A percentile compares a stretch with the other conserved stretches of the same genome.
Evolutionary conservation across 2,329 filamentous ascomycete genomes (phyloP).

Genomic region (Leptographium galeiforme): DNA sequence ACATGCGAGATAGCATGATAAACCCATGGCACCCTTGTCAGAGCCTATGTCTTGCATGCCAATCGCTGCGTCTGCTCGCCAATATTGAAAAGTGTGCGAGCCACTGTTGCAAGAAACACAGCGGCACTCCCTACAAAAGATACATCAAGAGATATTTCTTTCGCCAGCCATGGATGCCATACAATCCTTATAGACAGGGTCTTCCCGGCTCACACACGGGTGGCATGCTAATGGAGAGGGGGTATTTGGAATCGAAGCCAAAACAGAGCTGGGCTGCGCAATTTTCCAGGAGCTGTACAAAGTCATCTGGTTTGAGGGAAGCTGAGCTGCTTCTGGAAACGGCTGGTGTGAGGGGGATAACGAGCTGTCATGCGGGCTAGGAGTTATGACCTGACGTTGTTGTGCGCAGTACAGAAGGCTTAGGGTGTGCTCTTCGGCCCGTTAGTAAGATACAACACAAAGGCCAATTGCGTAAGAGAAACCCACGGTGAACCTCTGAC

Average conservation of each 20-base stretch:
- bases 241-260: background rate
- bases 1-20: too few relatives aligned
- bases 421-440: slow-evolving; percentile 38
- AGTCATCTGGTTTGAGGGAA: slow-evolving; percentile 29
- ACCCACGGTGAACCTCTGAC: slow-evolving; percentile 39
- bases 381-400: slow-evolving; percentile 4
- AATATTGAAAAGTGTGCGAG: slow-evolving; percentile 44
- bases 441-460: background rate
- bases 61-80: slow-evolving; percentile 40
- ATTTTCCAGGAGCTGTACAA: slow-evolving; percentile 51
- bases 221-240: background rate
- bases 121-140: slow-evolving; percentile 7
- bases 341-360: background rate
- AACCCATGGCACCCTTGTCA: background rate
- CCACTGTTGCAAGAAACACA: slow-evolving; percentile 24
- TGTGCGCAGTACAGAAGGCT: slow-evolving; percentile 40
- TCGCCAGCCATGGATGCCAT: slow-evolving; percentile 17
- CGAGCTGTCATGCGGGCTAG: background rate
- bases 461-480: background rate
- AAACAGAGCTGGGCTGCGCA: slow-evolving; percentile 8
- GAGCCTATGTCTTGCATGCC: slow-evolving; percentile 23
- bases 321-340: background rate
- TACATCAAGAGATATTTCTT: slow-evolving; percentile 24
- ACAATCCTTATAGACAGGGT: slow-evolving; percentile 40
- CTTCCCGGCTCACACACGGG: background rate